A percentile compares a stretch with the other conserved stretches of the same genome.
These are phyloP conservation scores for Talaromyces atroroseus DNA, from an alignment of 2,329 filamentous ascomycete species.

Conservation along the genomic window DNA sequence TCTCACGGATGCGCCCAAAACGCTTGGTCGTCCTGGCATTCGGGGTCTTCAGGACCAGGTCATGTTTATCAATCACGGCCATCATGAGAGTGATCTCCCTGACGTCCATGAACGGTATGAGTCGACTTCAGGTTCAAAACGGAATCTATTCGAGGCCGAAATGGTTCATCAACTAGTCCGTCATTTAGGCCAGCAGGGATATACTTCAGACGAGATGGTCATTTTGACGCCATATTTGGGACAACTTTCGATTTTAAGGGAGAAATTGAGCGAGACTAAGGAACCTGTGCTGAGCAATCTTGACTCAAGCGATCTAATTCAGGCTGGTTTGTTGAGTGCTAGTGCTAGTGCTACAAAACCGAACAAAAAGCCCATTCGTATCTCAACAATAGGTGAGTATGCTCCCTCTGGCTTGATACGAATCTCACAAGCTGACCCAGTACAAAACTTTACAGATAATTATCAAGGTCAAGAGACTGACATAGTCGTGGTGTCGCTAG, in stretches of 20 bases:
- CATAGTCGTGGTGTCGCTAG: conserved; percentile 63
- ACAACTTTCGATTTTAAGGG: conserved; percentile 56
- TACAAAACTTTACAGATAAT: background rate
- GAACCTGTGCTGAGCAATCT: conserved; percentile 64
- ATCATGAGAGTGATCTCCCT: conserved; percentile 50
- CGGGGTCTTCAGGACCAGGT: conserved; percentile 56
- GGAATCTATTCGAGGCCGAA: conserved; percentile 59
- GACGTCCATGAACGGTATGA: conserved; percentile 36
- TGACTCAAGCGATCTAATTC: conserved; percentile 58
- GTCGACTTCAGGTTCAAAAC: conserved; percentile 49
- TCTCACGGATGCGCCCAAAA: conserved; percentile 52
- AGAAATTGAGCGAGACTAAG: conserved; percentile 50
- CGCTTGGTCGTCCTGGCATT: conserved; percentile 42
- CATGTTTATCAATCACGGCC: conserved; percentile 59
- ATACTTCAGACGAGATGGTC: conserved; percentile 59
- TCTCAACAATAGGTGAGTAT: background rate
- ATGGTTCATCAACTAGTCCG: conserved; percentile 61
- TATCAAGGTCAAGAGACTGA: conserved; percentile 35
- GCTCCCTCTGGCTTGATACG: background rate
- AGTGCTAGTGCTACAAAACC: conserved; percentile 17
- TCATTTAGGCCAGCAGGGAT: conserved; percentile 67
- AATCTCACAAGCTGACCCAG: background rate
- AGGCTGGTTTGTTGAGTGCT: conserved; percentile 55
- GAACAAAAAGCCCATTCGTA: background rate
- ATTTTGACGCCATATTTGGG: conserved; percentile 68